Percentiles rank a stretch among this genome's conserved stretches.
These are phyloP conservation scores for Malassezia obtusa DNA, from an alignment of 1,284 basidiomycete genomes.

Conservation along the genomic window DNA sequence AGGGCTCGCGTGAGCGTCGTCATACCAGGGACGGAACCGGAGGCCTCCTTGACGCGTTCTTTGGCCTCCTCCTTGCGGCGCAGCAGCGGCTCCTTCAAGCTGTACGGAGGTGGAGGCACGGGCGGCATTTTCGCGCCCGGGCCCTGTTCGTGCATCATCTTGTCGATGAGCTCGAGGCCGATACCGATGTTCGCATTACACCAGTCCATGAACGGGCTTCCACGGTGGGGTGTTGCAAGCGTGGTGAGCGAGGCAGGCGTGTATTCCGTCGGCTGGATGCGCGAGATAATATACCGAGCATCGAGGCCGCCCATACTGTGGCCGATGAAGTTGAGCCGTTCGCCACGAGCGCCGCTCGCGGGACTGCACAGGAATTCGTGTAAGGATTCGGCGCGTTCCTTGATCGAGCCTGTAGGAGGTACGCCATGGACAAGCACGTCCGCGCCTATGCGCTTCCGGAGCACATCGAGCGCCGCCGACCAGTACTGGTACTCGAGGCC, in stretches of 20 bases:
- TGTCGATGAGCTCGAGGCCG: conserved; percentile 41
- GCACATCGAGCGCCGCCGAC: conserved; percentile 73
- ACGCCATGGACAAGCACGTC: conserved; percentile 93
- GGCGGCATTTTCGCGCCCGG: conserved; percentile 3
- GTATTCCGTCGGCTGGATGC: conserved; percentile 70
- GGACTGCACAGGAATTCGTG: conserved; percentile 64
- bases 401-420: conserved; percentile 84
- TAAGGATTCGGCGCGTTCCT: conserved; percentile 68
- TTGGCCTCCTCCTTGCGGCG: conserved; percentile 21
- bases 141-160: conserved; percentile 27
- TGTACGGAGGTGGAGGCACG: conserved; percentile 16
- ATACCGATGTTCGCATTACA: conserved; percentile 54
- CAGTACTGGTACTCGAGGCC: conserved; percentile 75
- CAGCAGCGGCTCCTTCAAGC: conserved; percentile 40
- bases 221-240: conserved; percentile 85
- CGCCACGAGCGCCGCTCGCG: conserved; percentile 54
- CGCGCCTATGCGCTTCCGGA: conserved; percentile 72
- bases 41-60: not conserved
- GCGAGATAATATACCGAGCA: conserved; percentile 70
- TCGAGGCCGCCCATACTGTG: conserved; percentile 70
- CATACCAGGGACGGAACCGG: not conserved
- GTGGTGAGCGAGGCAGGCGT: conserved; percentile 77
- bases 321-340: conserved; percentile 79
- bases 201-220: conserved; percentile 99
- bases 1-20: conserved; percentile 21